These are phyloP conservation scores for Toxoplasma gondii DNA, from an alignment of 169 alveolate species.

Conservation along the genomic window DNA sequence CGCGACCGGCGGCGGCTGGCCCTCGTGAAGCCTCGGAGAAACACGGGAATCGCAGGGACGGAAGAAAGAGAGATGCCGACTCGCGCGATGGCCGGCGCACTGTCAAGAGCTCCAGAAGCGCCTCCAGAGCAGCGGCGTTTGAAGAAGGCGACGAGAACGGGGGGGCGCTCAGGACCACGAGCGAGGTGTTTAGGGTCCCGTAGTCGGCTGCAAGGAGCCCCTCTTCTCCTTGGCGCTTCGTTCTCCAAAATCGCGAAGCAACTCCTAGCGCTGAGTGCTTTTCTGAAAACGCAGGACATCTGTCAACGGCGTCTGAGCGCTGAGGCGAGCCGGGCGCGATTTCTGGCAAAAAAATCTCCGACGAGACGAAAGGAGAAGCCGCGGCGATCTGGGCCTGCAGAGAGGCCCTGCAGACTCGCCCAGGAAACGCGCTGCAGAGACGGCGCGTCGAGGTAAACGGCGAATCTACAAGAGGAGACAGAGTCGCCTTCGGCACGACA, in stretches of 20 bases:
- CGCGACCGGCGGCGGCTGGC: background rate
- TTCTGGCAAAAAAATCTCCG: too few relatives aligned
- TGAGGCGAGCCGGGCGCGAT: too few relatives aligned
- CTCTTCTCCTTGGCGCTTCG: too few relatives aligned
- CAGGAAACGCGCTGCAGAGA: background rate
- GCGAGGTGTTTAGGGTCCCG: background rate
- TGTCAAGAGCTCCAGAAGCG: background rate
- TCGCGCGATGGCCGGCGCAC: background rate
- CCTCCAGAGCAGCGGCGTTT: background rate
- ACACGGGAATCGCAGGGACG: background rate
- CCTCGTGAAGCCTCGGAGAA: background rate
- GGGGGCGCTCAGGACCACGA: background rate
- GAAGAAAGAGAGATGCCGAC: background rate
- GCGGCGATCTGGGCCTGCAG: background rate
- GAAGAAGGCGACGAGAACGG: conserved; percentile 14
- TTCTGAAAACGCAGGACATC: too few relatives aligned
- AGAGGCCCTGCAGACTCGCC: background rate
- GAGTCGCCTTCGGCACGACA: background rate
- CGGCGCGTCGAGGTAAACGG: background rate
- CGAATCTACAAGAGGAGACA: background rate
- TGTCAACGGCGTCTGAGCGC: too few relatives aligned
- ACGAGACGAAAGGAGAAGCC: background rate
- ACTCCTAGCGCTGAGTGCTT: too few relatives aligned
- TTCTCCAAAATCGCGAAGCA: too few relatives aligned
- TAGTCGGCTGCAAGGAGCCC: too few relatives aligned